Evolutionary conservation across 2,329 filamentous ascomycete species (phyloP), one percentile per base, ranked within the genome.

Genomic region (Massarina eburnea): DNA sequence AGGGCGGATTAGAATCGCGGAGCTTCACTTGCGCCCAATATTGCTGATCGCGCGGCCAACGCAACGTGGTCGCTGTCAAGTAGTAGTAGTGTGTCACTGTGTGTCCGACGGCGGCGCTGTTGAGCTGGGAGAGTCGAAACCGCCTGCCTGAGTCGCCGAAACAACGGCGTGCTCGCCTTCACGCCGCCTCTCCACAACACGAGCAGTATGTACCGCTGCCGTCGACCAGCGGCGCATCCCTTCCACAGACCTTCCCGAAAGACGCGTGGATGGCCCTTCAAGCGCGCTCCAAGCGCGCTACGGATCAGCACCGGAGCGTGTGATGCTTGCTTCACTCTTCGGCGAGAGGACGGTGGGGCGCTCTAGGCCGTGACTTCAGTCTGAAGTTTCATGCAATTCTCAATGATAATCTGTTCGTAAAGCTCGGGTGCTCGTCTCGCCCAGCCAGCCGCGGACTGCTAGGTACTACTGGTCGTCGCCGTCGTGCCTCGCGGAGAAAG

Each of bases 221-320:
- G 49, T 57, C 51, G 55, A 58, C 51, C 52, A 46, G 52, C 49
- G 46, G 57, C 54, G 48, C 59, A 59, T 64, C 57, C 57, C 54
- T 66, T 68, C 62, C 49, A 62, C 45, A 55, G 49, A 49, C 26
- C 58, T 67, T 68, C 64, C 65, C 59, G 64, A 68, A 68, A 54
- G 27, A 24, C 38, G 29, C 26, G 30, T 21, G 29, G 43, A 44
- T 45, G 26, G 42, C 43, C 39, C 47, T 43, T 12, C 12, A 17
- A 20, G 51, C 8, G 46, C 38, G 43, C 49, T 40, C 48, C 43
- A 32, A 50, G 34, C 27, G 30, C 29, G 40, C 35, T 47, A 43
- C 12, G 6, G 27, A 14, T 30, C 12, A 6, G 12, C 5, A 14
- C 5, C 5, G 27, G 27, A 6, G 12, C 27, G 17, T 22, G 18